A percentile compares a stretch with the other conserved stretches of the same genome.
These are phyloP conservation scores for Diaporthe sp. DNA, from an alignment of 2,329 filamentous ascomycete species.

Conservation along the genomic window DNA sequence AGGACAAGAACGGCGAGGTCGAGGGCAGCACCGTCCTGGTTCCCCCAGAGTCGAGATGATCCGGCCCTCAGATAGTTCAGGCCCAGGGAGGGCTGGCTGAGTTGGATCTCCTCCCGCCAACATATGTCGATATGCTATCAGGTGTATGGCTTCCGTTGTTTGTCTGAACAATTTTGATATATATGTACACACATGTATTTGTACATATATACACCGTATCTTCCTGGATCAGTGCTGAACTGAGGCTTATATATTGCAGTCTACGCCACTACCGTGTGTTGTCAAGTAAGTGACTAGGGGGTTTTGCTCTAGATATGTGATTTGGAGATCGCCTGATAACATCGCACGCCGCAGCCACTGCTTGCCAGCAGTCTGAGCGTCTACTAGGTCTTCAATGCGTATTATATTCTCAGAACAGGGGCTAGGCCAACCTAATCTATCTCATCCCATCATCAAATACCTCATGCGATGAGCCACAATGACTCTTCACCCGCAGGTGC, in stretches of 20 bases:
- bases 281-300: neutral
- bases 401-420: neutral
- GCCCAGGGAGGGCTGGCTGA: neutral
- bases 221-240: neutral
- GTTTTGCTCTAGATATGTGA: neutral
- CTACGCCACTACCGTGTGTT: neutral
- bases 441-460: constrained; percentile 1
- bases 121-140: neutral
- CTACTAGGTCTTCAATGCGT: neutral
- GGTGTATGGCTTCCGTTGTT: neutral
- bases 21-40: constrained; percentile 55
- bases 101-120: neutral
- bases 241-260: neutral
- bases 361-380: neutral
- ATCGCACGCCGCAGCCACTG: neutral
- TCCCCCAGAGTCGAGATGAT: constrained; percentile 39
- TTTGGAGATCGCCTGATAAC: neutral
- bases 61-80: neutral
- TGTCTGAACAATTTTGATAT: neutral
- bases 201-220: neutral
- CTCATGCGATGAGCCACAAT: neutral
- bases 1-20: constrained; percentile 42
- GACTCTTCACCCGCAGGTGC: neutral
- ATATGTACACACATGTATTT: too few species aligned
- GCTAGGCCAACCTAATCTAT: constrained; percentile 5